Conservation (phyloP, 306 rosid species). For the Carpinus fangiana region DNA sequence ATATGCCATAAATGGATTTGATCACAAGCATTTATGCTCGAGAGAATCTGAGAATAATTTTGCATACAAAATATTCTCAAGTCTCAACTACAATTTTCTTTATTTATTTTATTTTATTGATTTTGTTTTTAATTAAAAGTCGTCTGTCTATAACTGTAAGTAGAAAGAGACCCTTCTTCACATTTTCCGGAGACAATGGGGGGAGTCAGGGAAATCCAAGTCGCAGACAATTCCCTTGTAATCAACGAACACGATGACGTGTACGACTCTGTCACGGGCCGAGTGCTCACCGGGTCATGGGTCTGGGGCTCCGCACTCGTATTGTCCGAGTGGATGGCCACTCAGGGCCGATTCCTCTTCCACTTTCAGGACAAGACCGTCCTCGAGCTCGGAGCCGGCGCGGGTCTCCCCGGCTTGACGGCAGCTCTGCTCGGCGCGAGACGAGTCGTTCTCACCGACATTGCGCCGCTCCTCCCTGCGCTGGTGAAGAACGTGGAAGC, state of each 20-base stretch:
- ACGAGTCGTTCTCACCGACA: slow-evolving; percentile 35
- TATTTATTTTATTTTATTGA: too few relatives aligned
- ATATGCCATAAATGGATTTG: too few relatives aligned
- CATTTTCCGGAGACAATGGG: neutral
- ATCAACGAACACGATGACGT: slow-evolving; percentile 38
- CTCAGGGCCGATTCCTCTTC: slow-evolving; percentile 7
- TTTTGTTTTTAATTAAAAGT: too few relatives aligned
- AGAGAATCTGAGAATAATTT: too few relatives aligned
- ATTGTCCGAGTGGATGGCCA: slow-evolving; percentile 34
- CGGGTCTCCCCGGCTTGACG: slow-evolving; percentile 37
- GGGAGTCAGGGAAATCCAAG: slow-evolving; percentile 24
- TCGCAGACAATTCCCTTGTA: slow-evolving; percentile 11
- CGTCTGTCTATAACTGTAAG: too few relatives aligned
- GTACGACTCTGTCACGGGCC: slow-evolving; percentile 31
- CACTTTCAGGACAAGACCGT: slow-evolving; percentile 23
- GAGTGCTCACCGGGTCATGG: slow-evolving; percentile 42
- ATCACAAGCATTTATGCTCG: too few relatives aligned
- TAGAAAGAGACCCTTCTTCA: too few relatives aligned
- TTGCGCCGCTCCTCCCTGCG: slow-evolving; percentile 26
- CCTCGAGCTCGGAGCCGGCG: slow-evolving; percentile 44
- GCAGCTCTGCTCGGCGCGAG: slow-evolving; percentile 39
- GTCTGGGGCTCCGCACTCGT: slow-evolving; percentile 35
- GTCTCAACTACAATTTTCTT: too few relatives aligned
- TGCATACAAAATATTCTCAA: too few relatives aligned
- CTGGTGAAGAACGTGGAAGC: slow-evolving; percentile 32